Evolutionary conservation across 768 basidiomycete genomes (phyloP), one percentile per base, ranked within the genome.

Genomic region (Tylopilus intermedius): DNA sequence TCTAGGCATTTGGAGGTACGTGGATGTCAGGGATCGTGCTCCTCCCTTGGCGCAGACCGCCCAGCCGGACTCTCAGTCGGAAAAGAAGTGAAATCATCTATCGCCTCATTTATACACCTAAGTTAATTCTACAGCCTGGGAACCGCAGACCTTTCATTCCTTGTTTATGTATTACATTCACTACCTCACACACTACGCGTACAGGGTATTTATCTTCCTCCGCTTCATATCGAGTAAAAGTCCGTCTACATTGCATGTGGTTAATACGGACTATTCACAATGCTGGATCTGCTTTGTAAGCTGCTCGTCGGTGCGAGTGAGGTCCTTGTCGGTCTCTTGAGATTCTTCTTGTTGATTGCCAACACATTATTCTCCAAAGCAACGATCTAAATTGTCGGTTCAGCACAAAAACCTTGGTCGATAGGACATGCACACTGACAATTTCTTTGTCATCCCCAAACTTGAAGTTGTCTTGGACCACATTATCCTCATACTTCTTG

Each of bases 361-460:
- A 97, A 74, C 30, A 99, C 94, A 62, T 99, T 87, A 71, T 97
- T 91, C 67, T 90, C 84, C 56, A 98, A 72, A 6, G 96, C 95
- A 51, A 98, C 95, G 62, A 99, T 90, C 91, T 94, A 63, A n/a
- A 47, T 46, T 35, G 5, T 56, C 35, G 44, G 27, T 26, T 42
- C n/a, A 57, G 53, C 58, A 54, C 27, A 21, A 26, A 44, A 43
- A 30, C 32, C 10, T 15, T 30, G n/a, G 8, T 22, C 39, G 10
- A 18, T 4, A 39, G 21, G 2, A 13, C 7, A 14, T n/a, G 43
- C 48, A 24, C 15, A 35, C 89, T 64, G 62, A 93, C 92, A 66
- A 99, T 97, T 67, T 97, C 87, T 64, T 92, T 90, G 71, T 98
- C 94, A 62, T 95, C 91, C 13, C 94, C 95, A 65, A 94, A 98